Conservation (phyloP, 163 green algal genomes). For the Trebouxia gelatinosa region DNA sequence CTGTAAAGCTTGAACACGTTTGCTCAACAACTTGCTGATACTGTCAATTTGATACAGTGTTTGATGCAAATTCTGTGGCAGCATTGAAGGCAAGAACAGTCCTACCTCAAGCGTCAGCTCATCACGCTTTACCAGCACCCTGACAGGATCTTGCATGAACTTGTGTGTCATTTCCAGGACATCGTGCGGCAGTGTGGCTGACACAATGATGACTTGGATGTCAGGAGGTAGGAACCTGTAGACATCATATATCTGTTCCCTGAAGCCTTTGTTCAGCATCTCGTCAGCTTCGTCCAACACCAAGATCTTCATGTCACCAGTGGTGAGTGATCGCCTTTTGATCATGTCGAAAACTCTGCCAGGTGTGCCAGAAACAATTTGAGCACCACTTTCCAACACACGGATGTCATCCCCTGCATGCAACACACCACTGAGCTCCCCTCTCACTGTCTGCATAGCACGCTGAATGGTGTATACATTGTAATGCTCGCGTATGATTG, state of each 20-base stretch:
- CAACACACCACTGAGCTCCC: neutral
- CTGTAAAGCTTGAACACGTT: no score
- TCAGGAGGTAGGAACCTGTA: slow-evolving; percentile 86
- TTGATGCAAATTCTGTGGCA: no score
- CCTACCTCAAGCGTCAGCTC: slow-evolving; percentile 97
- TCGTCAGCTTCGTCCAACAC: slow-evolving; percentile 98
- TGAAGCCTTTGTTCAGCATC: slow-evolving; percentile 98
- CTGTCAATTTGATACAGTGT: no score
- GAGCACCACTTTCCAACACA: slow-evolving; percentile 88
- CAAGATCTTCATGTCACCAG: slow-evolving; percentile 78
- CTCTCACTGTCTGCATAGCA: no score
- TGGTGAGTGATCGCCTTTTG: slow-evolving; percentile 78
- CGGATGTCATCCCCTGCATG: slow-evolving; percentile 89
- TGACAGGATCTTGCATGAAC: slow-evolving; percentile 99
- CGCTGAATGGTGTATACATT: no score
- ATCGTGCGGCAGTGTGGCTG: slow-evolving; percentile 94
- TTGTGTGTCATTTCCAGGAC: slow-evolving; percentile 98
- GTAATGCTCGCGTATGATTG: no score
- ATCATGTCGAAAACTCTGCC: slow-evolving; percentile 99
- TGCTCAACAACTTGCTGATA: no score
- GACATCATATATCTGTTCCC: slow-evolving; percentile 99
- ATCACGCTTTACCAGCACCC: slow-evolving; percentile 98
- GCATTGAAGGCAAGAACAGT: neutral
- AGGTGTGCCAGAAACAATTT: slow-evolving; percentile 95
- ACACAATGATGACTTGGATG: slow-evolving; percentile 92